Conservation (phyloP, 2,329 filamentous ascomycete genomes). For the Didymella arachidicola region DNA sequence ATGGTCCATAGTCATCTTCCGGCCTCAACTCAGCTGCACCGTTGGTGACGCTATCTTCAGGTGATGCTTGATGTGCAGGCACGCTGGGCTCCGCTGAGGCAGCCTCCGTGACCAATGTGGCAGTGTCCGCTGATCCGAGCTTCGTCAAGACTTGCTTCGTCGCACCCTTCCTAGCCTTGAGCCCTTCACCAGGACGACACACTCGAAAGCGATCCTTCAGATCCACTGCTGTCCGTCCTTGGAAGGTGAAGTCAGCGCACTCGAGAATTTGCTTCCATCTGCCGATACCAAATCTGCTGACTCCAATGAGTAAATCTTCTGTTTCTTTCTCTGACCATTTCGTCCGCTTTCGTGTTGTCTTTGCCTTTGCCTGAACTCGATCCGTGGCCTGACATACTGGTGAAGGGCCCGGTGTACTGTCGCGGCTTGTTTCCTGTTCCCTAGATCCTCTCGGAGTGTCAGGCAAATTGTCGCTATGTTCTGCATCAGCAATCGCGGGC, state of each 20-base stretch:
- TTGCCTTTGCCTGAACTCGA: conserved; percentile 27
- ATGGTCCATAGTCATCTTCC: conserved; percentile 60
- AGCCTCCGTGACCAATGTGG: background rate
- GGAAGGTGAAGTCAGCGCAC: conserved; percentile 64
- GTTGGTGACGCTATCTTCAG: background rate
- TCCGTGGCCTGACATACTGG: conserved; percentile 8
- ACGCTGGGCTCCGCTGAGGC: background rate
- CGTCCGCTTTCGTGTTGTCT: conserved; percentile 62
- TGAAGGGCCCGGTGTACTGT: background rate
- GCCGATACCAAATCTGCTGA: conserved; percentile 67
- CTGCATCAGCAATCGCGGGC: background rate
- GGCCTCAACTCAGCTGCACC: conserved; percentile 33
- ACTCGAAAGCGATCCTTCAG: conserved; percentile 69
- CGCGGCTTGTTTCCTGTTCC: background rate
- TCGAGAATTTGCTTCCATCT: conserved; percentile 70
- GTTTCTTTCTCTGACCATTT: conserved; percentile 71
- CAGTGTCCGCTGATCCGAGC: background rate
- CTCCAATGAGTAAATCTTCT: conserved; percentile 63
- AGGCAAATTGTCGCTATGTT: background rate
- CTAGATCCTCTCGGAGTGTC: background rate
- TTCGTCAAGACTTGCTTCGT: conserved; percentile 43
- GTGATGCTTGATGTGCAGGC: background rate
- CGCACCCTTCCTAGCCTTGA: conserved; percentile 45
- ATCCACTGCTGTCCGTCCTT: conserved; percentile 66
- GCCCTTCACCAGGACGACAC: conserved; percentile 56